Percentiles rank a stretch among this genome's conserved stretches.
phyloP scores from a whole-genome alignment of 345 rosid species.

The Lepidium aucheri region DNA sequence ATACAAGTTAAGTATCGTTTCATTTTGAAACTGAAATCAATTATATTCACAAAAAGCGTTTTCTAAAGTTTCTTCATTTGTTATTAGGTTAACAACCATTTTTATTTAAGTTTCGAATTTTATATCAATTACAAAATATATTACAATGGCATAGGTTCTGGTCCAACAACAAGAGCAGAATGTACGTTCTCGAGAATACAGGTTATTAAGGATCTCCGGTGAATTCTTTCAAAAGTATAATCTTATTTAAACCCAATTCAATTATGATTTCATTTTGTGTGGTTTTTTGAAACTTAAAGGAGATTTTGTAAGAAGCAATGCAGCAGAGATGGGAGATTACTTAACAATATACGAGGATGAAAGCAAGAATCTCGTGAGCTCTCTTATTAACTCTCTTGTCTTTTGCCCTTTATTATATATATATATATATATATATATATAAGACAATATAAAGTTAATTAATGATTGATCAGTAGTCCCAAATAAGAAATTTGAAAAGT shows the following conservation, averaged over 20 bases:
- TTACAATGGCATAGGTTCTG: constrained; percentile 51
- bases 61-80: too few relatives aligned
- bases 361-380: constrained; percentile 69
- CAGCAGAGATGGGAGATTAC: constrained; percentile 46
- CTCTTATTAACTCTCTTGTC: background rate
- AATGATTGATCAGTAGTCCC: constrained; percentile 14
- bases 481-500: constrained; percentile 20
- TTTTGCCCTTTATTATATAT: background rate
- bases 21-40: background rate
- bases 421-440: background rate
- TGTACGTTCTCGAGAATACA: constrained; percentile 83
- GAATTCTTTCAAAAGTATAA: background rate
- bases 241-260: background rate
- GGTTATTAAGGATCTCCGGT: constrained; percentile 29
- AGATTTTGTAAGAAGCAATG: constrained; percentile 49
- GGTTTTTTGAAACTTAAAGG: constrained; percentile 30
- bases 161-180: constrained; percentile 76
- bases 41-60: too few relatives aligned
- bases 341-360: constrained; percentile 69
- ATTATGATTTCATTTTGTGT: background rate
- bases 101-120: too few relatives aligned
- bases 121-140: background rate
- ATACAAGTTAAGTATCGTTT: constrained; percentile 48
- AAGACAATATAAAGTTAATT: background rate
- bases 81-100: too few relatives aligned